Conservation (phyloP, 164 flowering plant genomes). For the Nymphaea thermarum region DNA sequence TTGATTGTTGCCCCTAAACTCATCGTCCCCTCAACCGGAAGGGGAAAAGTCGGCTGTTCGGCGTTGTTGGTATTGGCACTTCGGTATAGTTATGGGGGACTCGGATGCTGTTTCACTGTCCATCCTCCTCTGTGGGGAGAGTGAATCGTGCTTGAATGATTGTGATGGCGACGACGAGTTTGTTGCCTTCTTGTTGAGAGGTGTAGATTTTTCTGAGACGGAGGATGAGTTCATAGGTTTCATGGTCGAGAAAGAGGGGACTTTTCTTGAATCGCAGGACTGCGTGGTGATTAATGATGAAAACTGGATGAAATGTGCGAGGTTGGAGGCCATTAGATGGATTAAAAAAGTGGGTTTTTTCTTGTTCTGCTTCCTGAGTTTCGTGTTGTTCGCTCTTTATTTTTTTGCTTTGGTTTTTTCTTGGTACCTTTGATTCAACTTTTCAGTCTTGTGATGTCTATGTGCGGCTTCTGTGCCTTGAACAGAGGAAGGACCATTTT, state of each 20-base stretch:
- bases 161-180: conserved; percentile 7
- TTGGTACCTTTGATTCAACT: neutral
- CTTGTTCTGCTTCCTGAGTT: neutral
- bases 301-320: conserved; percentile 38
- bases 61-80: neutral
- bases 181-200: neutral
- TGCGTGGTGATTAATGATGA: conserved; percentile 2
- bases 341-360: conserved; percentile 39
- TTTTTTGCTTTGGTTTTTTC: neutral
- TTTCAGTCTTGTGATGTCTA: neutral
- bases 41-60: neutral
- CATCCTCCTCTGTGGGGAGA: conserved; percentile 42
- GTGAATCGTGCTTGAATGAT: conserved; percentile 20
- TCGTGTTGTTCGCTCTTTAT: neutral
- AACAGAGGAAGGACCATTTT: conserved; percentile 36
- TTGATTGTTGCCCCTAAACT: neutral
- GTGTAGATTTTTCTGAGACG: conserved; percentile 5
- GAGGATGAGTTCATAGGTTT: conserved; percentile 46
- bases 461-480: neutral
- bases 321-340: conserved; percentile 54
- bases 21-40: neutral
- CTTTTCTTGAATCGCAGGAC: conserved; percentile 3
- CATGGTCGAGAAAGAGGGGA: conserved; percentile 32
- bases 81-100: conserved; percentile 10
- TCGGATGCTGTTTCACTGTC: conserved; percentile 19